Base-by-base conservation (phyloP, 1,139 yeast species). In the Yamadazyma trypodendri region DNA sequence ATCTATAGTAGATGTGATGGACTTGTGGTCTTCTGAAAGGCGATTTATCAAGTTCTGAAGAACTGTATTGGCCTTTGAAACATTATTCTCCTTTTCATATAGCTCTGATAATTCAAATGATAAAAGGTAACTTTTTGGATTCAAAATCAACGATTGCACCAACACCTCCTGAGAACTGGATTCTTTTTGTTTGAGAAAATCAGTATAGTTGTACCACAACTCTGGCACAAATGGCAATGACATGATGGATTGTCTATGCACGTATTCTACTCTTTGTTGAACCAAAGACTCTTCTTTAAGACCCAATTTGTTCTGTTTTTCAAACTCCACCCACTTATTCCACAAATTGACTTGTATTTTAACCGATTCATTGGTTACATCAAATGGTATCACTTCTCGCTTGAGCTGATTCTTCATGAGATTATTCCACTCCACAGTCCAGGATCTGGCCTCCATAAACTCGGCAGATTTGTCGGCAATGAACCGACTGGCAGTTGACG, bases 361-460 rank as follows among this genome's bases (percentile, higher is more conserved):
- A 24, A 67, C 58, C 11, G 32, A 24, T 13, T 46, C 52, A 21
- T 34, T 30, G 2, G 36, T 20, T 12, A 49, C 36, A 9, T 42
- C 33, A 16, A 31, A 23, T 48, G 71, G 73, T 62, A 68, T 52
- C 48, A 75, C 52, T 46, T 65, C 64, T 39, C 76, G 56, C 24
- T 58, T 61, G 16, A 63, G 44, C 46, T 51, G 48, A 39, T 76
- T 78, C 22, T 65, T 65, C 0, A 85, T 75, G 6, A 81, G 48
- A 51, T 75, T 74, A 31, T 65, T 72, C 75, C 89, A 79, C 54
- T 88, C 96, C 29, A 79, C 80, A 43, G 79, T 77, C 65, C 87
- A 72, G 0, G 95, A 78, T 48, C 97, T 72, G 1, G 96, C 94
- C 44, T 79, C 80, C 96, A 90, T 87, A 56, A 89, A 92, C n/a